Conservation (phyloP, 1,284 basidiomycete genomes). For the Ceratobasidium sp. region DNA sequence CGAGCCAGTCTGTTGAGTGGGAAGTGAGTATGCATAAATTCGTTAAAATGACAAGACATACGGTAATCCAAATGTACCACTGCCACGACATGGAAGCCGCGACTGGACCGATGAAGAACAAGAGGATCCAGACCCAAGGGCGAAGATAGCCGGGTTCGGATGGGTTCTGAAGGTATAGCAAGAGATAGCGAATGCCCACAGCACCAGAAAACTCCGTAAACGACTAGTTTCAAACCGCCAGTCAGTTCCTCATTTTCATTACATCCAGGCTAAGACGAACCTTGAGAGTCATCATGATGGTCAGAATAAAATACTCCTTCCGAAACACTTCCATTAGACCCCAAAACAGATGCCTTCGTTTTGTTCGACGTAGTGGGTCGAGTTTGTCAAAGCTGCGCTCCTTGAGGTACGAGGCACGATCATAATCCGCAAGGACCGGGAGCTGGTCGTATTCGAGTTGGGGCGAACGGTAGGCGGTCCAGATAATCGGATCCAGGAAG, state of each 20-base stretch:
- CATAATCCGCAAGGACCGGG: conserved; percentile 67
- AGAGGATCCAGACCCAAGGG: conserved; percentile 68
- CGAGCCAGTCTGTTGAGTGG: conserved; percentile 45
- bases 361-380: conserved; percentile 48
- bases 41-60: not conserved
- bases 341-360: conserved; percentile 8
- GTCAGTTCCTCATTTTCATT: not conserved
- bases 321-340: conserved; percentile 24
- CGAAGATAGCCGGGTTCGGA: conserved; percentile 52
- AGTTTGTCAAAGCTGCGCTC: conserved; percentile 48
- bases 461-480: conserved; percentile 53
- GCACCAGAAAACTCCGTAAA: conserved; percentile 29
- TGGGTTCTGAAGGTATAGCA: conserved; percentile 55
- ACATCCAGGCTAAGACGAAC: not conserved
- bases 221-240: not conserved
- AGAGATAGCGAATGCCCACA: conserved; percentile 21
- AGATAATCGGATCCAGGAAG: conserved; percentile 64
- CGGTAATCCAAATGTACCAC: conserved; percentile 50
- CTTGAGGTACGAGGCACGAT: conserved; percentile 55
- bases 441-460: conserved; percentile 56
- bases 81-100: conserved; percentile 47
- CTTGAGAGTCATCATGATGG: not conserved
- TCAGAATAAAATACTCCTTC: conserved; percentile 23
- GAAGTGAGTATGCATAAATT: not conserved
- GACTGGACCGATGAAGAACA: conserved; percentile 66